A percentile compares a stretch with the other conserved stretches of the same genome.
Conservation (phyloP, 192 early-diverging fungal genomes). For the Podila epigama region DNA sequence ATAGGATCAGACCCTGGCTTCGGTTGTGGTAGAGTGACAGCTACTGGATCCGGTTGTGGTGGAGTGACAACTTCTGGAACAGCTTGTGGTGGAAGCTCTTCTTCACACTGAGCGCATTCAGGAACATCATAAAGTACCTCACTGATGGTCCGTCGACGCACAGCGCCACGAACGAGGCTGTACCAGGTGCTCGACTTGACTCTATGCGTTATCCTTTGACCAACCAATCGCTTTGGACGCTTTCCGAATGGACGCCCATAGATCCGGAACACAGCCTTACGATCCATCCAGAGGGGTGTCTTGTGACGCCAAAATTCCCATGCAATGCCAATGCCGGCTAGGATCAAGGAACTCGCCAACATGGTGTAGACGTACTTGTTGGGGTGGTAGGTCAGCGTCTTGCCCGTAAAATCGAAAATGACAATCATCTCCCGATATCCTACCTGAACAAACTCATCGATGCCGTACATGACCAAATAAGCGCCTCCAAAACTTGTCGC, state of each 20-base stretch:
- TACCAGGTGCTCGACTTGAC: conserved; percentile 20
- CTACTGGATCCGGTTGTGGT: not conserved
- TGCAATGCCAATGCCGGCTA: conserved; percentile 19
- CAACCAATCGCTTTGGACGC: conserved; percentile 22
- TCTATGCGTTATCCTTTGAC: conserved; percentile 26
- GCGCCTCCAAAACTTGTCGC: conserved; percentile 59
- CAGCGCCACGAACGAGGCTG: conserved; percentile 14
- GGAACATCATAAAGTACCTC: conserved; percentile 25
- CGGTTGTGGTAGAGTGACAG: not conserved
- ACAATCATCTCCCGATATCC: conserved; percentile 56
- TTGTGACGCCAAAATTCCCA: conserved; percentile 47
- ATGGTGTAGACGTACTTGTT: conserved; percentile 29
- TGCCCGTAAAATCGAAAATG: conserved; percentile 46
- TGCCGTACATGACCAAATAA: conserved; percentile 56
- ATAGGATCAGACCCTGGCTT: not conserved
- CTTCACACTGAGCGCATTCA: not conserved
- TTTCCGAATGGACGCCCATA: conserved; percentile 47
- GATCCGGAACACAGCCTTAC: conserved; percentile 31
- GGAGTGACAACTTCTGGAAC: not conserved
- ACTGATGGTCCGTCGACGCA: conserved; percentile 17
- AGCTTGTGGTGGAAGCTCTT: not conserved
- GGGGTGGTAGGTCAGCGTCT: conserved; percentile 35
- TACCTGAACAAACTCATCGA: conserved; percentile 58
- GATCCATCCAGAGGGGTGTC: conserved; percentile 24
- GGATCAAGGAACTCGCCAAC: conserved; percentile 15